These are phyloP conservation scores for Fagus crenata DNA, from an alignment of 306 rosid species.

Conservation along the genomic window DNA sequence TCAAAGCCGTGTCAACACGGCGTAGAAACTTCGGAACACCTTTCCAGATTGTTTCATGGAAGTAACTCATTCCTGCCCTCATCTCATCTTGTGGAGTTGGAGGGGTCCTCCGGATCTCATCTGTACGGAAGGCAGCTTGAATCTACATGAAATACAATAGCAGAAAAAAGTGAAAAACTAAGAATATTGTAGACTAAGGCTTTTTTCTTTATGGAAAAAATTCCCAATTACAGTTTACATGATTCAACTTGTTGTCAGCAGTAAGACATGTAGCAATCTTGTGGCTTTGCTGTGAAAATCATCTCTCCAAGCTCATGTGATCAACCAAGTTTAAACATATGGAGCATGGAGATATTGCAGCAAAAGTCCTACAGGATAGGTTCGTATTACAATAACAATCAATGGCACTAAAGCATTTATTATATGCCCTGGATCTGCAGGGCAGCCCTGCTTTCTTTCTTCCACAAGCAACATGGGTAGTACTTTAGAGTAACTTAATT, in stretches of 20 bases:
- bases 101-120: slow-evolving; percentile 89
- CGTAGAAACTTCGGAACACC: slow-evolving; percentile 95
- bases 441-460: background rate
- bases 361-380: no score
- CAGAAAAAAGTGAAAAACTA: slow-evolving; percentile 14
- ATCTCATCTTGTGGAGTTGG: slow-evolving; percentile 99
- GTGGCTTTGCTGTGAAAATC: background rate
- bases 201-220: slow-evolving; percentile 1
- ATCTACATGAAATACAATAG: slow-evolving; percentile 47
- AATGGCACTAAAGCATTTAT: background rate
- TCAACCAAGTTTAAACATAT: slow-evolving; percentile 1
- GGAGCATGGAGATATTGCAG: background rate
- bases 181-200: slow-evolving; percentile 3
- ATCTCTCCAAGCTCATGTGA: background rate
- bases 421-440: background rate
- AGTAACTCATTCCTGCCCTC: slow-evolving; percentile 99
- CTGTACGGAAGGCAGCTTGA: slow-evolving; percentile 98
- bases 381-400: background rate
- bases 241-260: slow-evolving; percentile 7
- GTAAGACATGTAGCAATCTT: background rate
- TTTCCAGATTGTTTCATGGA: slow-evolving; percentile 95
- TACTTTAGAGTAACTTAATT: background rate
- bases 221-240: background rate
- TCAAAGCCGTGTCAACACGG: slow-evolving; percentile 94
- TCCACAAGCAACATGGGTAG: background rate